Evolutionary conservation across 192 early-diverging fungal genomes (phyloP), one percentile per base, ranked within the genome.

Genomic region (Podila epicladia): DNA sequence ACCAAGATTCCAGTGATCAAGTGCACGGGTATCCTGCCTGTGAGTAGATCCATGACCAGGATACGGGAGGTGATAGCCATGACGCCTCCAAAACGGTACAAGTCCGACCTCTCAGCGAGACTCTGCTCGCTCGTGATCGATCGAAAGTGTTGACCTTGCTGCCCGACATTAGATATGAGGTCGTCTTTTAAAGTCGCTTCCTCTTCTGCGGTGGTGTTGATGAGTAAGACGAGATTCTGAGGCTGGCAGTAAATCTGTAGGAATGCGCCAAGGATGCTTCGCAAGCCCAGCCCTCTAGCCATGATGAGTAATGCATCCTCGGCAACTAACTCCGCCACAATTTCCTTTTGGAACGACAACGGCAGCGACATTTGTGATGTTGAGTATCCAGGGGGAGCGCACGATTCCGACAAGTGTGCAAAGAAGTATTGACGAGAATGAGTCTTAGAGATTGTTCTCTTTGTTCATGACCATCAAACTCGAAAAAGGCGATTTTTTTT

Each of bases 41-140:
- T 93, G 38, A 99, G 87, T 72, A 99, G 75, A 82, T 99, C 97
- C 24, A 97, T 94, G 8, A 96, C 91, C 3, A 99, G 71, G 41
- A 99, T 97, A 20, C 92, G 88, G 33, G 97, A 94, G 0, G 97
- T 96, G 38, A 95, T 86, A 3, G 94, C 89, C 55, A 99, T 82
- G 1, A 98, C 86, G 11, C 97, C 97, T 61, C 97, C 94, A 19
- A 77, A 72, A 2, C 90, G 83, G 80, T 99, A 99, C 41, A 96
- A 70, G 3, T 90, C 82, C 31, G 64, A 69, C 35, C 90, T 86
- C 58, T 67, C 63, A 5, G 70, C 37, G 0, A 74, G 29, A 49
- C 82, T 75, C 67, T 65, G 63, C 57, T 82, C 72, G 24, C 72
- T 82, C 0, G 73, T 82, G 33, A 82, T 76, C 26, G 49, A 74